Evolutionary conservation across 208 protist species (phyloP).

Genomic region (Herpetomonas tarakana): DNA sequence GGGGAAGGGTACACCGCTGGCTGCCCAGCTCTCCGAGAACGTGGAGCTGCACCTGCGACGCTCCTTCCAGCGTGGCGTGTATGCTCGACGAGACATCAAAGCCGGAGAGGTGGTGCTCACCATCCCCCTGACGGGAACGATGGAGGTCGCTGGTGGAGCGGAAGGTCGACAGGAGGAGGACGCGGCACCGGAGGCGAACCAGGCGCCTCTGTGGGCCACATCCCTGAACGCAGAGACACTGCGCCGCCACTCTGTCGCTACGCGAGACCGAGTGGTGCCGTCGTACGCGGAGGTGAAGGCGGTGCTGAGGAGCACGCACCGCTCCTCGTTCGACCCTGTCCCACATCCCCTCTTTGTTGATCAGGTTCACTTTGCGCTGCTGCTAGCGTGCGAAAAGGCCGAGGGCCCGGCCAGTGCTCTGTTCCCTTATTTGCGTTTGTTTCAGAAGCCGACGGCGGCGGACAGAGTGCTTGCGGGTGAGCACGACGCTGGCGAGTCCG

Average conservation of each 20-base stretch:
- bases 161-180: too few species aligned
- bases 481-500: not conserved
- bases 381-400: conserved; percentile 49
- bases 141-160: too few species aligned
- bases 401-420: conserved; percentile 39
- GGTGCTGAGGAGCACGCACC: conserved; percentile 19
- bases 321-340: conserved; percentile 44
- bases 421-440: conserved; percentile 42
- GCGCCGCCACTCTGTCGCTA: conserved; percentile 20
- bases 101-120: conserved; percentile 47
- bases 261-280: conserved; percentile 24
- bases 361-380: conserved; percentile 53
- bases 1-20: conserved; percentile 7
- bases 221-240: conserved; percentile 48
- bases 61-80: conserved; percentile 42
- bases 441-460: too few species aligned
- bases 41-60: conserved; percentile 41
- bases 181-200: not conserved
- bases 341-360: conserved; percentile 68
- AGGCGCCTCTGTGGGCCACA: not conserved
- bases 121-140: conserved; percentile 42
- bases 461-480: too few species aligned
- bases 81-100: conserved; percentile 37
- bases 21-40: conserved; percentile 18
- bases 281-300: conserved; percentile 24